Conservation (phyloP, 495 filamentous ascomycete species). For the Penicillium dipodomyicola region DNA sequence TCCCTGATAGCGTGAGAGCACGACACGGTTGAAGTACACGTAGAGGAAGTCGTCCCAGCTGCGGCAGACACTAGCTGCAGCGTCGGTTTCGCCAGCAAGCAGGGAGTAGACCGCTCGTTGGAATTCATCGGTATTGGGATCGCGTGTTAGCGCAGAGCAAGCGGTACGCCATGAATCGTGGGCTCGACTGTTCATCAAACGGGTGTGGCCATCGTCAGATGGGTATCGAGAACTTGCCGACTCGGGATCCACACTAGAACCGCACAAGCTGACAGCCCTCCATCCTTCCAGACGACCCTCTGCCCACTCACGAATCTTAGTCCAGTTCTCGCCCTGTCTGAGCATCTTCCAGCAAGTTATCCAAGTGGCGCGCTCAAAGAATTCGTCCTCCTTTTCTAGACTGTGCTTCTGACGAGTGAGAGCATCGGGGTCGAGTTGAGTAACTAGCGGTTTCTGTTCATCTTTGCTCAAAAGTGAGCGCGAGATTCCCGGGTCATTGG, state of each 20-base stretch:
- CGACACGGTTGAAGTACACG: conserved; percentile 77
- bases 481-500: conserved; percentile 53
- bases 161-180: conserved; percentile 71
- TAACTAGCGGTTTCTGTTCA: conserved; percentile 64
- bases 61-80: conserved; percentile 71
- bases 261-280: conserved; percentile 62
- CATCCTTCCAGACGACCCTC: conserved; percentile 74
- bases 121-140: conserved; percentile 66
- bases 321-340: conserved; percentile 68
- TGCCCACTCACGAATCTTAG: conserved; percentile 77
- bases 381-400: conserved; percentile 76
- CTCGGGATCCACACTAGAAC: conserved; percentile 39
- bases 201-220: conserved; percentile 43
- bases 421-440: conserved; percentile 94
- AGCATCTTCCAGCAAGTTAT: conserved; percentile 85
- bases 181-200: conserved; percentile 50
- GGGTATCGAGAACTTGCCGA: conserved; percentile 34
- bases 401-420: conserved; percentile 68
- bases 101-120: conserved; percentile 88
- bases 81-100: conserved; percentile 75
- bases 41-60: conserved; percentile 92
- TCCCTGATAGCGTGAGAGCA: conserved; percentile 53
- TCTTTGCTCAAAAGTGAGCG: conserved; percentile 56
- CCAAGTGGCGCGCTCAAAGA: conserved; percentile 85
- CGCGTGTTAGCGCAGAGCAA: conserved; percentile 71